Evolutionary conservation across 768 basidiomycete species (phyloP), one percentile per base, ranked within the genome.

Genomic region (Dentipellis fragilis): DNA sequence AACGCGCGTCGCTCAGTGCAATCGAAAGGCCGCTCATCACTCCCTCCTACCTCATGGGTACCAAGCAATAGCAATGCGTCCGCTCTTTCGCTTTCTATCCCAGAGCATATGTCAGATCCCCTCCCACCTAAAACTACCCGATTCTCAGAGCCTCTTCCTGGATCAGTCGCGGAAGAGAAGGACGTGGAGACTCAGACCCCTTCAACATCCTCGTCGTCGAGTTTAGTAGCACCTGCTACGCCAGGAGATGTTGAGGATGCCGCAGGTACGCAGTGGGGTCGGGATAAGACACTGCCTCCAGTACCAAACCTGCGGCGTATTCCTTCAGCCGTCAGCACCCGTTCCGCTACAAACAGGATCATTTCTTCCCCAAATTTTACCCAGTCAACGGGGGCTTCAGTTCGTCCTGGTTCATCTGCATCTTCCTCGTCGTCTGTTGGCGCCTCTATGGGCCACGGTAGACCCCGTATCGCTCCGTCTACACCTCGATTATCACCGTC

Each of bases 221-320:
- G 61, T 52, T 46, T 60, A 49, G 48, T 29, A 23, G 56, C 53
- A 42, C 61, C 61, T 14, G 42, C 34, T 19, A 61, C 60, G 2
- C 60, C 60, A 14, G 58, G 55, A 35, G 53, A 54, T 22, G n/a
- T 19, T 37, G 56, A 60, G 22, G 16, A 23, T 12, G 39, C 47
- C 4, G 34, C 50, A 16, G 52, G 29, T 8, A 12, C 54, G 34
- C 19, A 35, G 37, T 59, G 56, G 54, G 59, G 55, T 17, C 59
- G 56, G 49, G 61, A 62, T 9, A 62, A 62, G 54, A 48, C 2
- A 23, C 59, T 62, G 45, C 61, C 61, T 16, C 56, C 61, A 12
- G 7, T 62, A 17, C 61, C 61, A 22, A 19, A 45, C 36, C 42
- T 61, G 37, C 56, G 59, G 11, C 58, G 61, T 1, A 55, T 12